A percentile compares a stretch with the other conserved stretches of the same genome.
Evolutionary conservation across 2,329 filamentous ascomycete species (phyloP).

Genomic region (Epichloe hybrida): DNA sequence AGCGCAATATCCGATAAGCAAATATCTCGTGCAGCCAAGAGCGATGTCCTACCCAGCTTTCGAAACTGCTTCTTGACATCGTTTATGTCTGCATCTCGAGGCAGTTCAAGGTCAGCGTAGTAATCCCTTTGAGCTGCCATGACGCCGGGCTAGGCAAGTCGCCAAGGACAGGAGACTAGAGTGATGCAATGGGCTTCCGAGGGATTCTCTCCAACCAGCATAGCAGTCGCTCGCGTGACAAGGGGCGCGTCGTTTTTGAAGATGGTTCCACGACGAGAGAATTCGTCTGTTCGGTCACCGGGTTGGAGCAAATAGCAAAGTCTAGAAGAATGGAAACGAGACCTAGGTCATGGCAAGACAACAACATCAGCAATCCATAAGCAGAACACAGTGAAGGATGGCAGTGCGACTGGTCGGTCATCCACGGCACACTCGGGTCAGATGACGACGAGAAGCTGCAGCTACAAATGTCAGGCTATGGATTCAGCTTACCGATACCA

Average conservation of each 20-base stretch:
- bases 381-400: neutral
- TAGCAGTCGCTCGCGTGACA: conserved; percentile 3
- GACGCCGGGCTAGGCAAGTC: conserved; percentile 6
- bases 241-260: neutral
- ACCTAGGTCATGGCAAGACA: neutral
- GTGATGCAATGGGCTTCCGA: neutral
- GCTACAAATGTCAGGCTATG: neutral
- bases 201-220: conserved; percentile 5
- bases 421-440: neutral
- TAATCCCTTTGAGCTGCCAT: conserved; percentile 51
- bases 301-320: neutral
- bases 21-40: neutral
- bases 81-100: conserved; percentile 50
- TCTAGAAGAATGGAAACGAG: neutral
- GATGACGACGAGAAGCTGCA: neutral
- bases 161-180: neutral
- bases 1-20: conserved; percentile 6
- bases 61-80: conserved; percentile 81
- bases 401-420: neutral
- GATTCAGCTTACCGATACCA: neutral
- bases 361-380: neutral
- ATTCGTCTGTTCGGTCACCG: neutral
- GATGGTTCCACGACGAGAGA: neutral
- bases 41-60: conserved; percentile 50
- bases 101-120: conserved; percentile 70